These are phyloP conservation scores for Cladosporium sp. DNA, from an alignment of 2,329 filamentous ascomycete species.

Conservation along the genomic window DNA sequence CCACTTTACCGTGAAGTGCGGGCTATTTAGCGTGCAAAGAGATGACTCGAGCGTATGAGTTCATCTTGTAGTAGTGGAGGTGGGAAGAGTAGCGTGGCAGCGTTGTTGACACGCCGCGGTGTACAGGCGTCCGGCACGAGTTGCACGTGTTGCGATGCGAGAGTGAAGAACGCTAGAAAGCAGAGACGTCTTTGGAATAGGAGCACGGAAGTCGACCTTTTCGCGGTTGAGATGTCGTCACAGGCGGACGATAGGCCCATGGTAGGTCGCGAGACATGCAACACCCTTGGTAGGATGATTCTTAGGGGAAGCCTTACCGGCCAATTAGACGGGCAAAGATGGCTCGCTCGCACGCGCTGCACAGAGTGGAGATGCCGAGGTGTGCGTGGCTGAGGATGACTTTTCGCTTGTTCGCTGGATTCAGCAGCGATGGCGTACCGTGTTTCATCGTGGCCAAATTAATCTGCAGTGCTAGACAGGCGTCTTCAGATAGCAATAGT, in stretches of 20 bases:
- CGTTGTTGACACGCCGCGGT: too few relatives aligned
- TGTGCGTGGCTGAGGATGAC: background rate
- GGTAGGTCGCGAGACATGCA: background rate
- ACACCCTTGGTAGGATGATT: slow-evolving; percentile 1
- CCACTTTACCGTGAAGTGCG: too few relatives aligned
- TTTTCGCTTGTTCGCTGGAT: background rate
- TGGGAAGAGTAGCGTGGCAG: too few relatives aligned
- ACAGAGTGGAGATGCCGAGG: slow-evolving; percentile 1
- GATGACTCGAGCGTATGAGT: too few relatives aligned
- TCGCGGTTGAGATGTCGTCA: background rate
- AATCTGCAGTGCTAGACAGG: background rate
- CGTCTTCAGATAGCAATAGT: background rate
- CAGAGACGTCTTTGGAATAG: background rate
- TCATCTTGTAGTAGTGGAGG: too few relatives aligned
- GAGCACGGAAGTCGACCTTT: background rate
- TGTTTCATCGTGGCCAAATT: background rate
- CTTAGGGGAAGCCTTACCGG: background rate
- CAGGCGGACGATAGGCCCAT: background rate
- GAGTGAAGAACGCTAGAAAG: background rate
- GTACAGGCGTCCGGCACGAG: background rate
- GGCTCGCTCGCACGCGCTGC: background rate
- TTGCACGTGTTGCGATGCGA: background rate
- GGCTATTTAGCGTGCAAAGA: too few relatives aligned
- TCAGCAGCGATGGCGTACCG: background rate
- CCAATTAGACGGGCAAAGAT: background rate